Evolutionary conservation across 768 basidiomycete genomes (phyloP).

Genomic region (Russula ochroleuca): DNA sequence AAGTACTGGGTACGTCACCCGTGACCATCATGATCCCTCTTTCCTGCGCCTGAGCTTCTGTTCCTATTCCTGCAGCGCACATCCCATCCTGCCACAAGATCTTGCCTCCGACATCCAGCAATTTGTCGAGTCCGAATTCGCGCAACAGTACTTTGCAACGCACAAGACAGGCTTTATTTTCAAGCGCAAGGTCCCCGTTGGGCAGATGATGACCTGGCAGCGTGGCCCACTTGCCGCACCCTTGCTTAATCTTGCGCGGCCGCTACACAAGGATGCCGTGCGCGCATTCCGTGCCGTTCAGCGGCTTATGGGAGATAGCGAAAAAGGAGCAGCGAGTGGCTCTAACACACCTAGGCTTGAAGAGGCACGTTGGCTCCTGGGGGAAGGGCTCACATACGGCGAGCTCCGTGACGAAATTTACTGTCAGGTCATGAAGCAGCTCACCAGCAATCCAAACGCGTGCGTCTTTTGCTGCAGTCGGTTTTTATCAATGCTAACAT

Average conservation of each 20-base stretch:
- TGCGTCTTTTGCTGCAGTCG: conserved; percentile 39
- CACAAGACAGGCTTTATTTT: conserved; percentile 89
- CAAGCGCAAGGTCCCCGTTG: conserved; percentile 73
- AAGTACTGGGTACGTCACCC: conserved; percentile 56
- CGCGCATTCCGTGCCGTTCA: conserved; percentile 87
- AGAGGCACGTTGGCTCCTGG: conserved; percentile 83
- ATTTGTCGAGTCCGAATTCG: conserved; percentile 83
- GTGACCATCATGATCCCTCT: not conserved
- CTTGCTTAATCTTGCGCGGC: conserved; percentile 63
- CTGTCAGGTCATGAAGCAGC: conserved; percentile 89
- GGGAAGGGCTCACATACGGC: conserved; percentile 71
- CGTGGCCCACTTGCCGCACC: conserved; percentile 66
- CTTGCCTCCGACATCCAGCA: conserved; percentile 82
- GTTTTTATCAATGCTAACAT: conserved; percentile 1
- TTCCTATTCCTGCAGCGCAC: conserved; percentile 46
- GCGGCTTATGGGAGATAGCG: conserved; percentile 89
- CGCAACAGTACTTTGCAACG: conserved; percentile 82
- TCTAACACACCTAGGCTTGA: conserved; percentile 56
- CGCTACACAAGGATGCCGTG: conserved; percentile 71
- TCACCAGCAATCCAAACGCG: conserved; percentile 76
- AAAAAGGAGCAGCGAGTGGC: conserved; percentile 54
- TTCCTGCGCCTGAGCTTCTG: not conserved
- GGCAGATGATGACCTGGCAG: conserved; percentile 90
- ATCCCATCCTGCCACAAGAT: conserved; percentile 74
- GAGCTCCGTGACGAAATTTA: conserved; percentile 93